Percentiles rank a stretch among this genome's conserved stretches.
Conservation (phyloP, 2,329 filamentous ascomycete genomes). For the Scedosporium minutisporum region DNA sequence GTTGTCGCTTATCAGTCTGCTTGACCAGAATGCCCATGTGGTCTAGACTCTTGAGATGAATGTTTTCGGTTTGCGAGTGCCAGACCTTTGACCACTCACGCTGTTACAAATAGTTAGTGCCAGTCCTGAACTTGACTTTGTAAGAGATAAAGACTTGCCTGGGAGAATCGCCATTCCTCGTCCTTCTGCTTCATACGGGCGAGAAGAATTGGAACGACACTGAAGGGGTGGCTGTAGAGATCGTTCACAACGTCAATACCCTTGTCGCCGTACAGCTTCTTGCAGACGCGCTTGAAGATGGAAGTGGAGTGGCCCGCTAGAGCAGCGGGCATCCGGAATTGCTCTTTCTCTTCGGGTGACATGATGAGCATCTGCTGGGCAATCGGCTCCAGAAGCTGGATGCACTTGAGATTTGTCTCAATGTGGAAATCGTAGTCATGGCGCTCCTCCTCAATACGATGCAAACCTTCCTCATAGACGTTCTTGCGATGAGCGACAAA, state of each 20-base stretch:
- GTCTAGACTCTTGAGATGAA: conserved; percentile 93
- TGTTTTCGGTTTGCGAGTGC: conserved; percentile 88
- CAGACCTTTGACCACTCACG: conserved; percentile 99
- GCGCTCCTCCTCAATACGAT: conserved; percentile 93
- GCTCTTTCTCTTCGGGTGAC: conserved; percentile 58
- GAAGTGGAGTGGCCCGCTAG: conserved; percentile 90
- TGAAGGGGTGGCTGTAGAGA: conserved; percentile 74
- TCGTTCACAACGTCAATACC: conserved; percentile 80
- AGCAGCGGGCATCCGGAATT: conserved; percentile 71
- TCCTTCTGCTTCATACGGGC: conserved; percentile 89
- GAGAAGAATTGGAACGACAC: conserved; percentile 80
- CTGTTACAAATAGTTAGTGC: conserved; percentile 24
- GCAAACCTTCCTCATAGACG: conserved; percentile 83
- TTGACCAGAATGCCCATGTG: conserved; percentile 92
- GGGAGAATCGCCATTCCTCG: conserved; percentile 94
- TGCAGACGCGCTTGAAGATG: conserved; percentile 93
- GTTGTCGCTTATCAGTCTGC: conserved; percentile 79
- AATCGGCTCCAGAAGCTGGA: conserved; percentile 90
- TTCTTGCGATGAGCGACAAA: conserved; percentile 98
- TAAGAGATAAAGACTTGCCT: conserved; percentile 27
- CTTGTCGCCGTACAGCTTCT: conserved; percentile 91
- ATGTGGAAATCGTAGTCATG: conserved; percentile 99
- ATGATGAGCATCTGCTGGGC: conserved; percentile 82
- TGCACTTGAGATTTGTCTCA: conserved; percentile 86
- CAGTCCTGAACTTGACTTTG: neutral